Conservation (phyloP, 148 eudicot species). For the Rhododendron ferrugineum region DNA sequence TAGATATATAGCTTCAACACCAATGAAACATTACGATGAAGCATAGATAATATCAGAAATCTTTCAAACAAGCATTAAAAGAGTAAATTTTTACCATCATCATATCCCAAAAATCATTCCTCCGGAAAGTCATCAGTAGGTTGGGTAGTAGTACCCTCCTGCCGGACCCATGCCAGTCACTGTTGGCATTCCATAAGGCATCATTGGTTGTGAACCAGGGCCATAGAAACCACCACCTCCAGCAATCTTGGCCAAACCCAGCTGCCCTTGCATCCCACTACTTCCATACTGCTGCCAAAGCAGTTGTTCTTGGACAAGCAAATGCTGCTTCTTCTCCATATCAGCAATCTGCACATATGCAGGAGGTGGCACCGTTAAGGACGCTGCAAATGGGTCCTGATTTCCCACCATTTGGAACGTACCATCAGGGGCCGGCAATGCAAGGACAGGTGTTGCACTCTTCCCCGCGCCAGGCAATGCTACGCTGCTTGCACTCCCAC, state of each 20-base stretch:
- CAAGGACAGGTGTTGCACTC: slow-evolving; percentile 47
- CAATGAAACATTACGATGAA: not conserved
- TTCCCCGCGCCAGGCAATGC: slow-evolving; percentile 55
- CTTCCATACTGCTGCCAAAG: slow-evolving; percentile 84
- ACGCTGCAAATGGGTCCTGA: slow-evolving; percentile 72
- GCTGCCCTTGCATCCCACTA: slow-evolving; percentile 80
- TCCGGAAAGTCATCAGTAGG: not conserved
- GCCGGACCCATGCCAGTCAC: slow-evolving; percentile 46
- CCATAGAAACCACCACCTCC: slow-evolving; percentile 45
- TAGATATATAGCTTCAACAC: not conserved
- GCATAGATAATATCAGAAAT: not conserved
- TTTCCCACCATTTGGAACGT: slow-evolving; percentile 44
- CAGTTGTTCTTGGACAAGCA: slow-evolving; percentile 71
- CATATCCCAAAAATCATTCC: not conserved
- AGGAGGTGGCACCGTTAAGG: slow-evolving; percentile 66
- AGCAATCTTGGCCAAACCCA: slow-evolving; percentile 47
- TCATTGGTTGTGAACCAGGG: slow-evolving; percentile 43
- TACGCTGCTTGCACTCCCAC: slow-evolving; percentile 87
- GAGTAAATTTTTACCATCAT: not conserved
- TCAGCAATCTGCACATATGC: slow-evolving; percentile 85
- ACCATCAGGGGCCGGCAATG: slow-evolving; percentile 79
- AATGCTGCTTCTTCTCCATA: slow-evolving; percentile 80
- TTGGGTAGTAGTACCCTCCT: slow-evolving; percentile 3
- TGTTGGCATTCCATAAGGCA: slow-evolving; percentile 82
- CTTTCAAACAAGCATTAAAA: not conserved